A percentile compares a stretch with the other conserved stretches of the same genome.
Evolutionary conservation across 1,284 basidiomycete genomes (phyloP).

Genomic region (Porogramme epimiltina): DNA sequence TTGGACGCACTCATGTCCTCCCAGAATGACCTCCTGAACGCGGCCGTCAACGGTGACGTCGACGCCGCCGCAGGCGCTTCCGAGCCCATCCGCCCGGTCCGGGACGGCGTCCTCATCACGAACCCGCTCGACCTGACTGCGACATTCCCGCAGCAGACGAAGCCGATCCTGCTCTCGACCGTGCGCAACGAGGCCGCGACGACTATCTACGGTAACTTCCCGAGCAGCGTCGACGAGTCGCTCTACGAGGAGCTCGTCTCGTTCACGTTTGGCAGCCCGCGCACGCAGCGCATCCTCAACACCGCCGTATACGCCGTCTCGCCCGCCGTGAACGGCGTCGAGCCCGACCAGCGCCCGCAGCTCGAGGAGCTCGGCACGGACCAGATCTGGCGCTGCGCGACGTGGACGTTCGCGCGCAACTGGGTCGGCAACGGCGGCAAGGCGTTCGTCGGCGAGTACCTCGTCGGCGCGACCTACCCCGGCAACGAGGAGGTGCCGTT

Average conservation of each 20-base stretch:
- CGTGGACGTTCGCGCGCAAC: slow-evolving; percentile 66
- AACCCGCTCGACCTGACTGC: slow-evolving; percentile 58
- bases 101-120: slow-evolving; percentile 60
- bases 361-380: slow-evolving; percentile 70
- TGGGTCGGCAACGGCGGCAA: slow-evolving; percentile 67
- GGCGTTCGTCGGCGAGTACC: slow-evolving; percentile 71
- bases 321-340: slow-evolving; percentile 29
- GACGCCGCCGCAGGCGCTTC: slow-evolving; percentile 54
- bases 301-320: slow-evolving; percentile 54
- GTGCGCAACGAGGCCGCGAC: slow-evolving; percentile 69
- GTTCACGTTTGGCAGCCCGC: slow-evolving; percentile 48
- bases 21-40: slow-evolving; percentile 43
- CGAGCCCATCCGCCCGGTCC: slow-evolving; percentile 64
- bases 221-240: slow-evolving; percentile 40
- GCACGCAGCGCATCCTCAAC: slow-evolving; percentile 47
- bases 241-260: slow-evolving; percentile 45
- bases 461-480: slow-evolving; percentile 69
- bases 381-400: slow-evolving; percentile 68
- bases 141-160: slow-evolving; percentile 55
- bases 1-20: slow-evolving; percentile 54
- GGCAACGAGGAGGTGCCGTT: slow-evolving; percentile 55
- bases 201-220: slow-evolving; percentile 52
- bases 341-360: slow-evolving; percentile 51
- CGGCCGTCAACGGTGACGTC: slow-evolving; percentile 37
- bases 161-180: slow-evolving; percentile 72